Conservation (phyloP, 129 eudicot species). For the Chrysanthemum lavandulifolium region DNA sequence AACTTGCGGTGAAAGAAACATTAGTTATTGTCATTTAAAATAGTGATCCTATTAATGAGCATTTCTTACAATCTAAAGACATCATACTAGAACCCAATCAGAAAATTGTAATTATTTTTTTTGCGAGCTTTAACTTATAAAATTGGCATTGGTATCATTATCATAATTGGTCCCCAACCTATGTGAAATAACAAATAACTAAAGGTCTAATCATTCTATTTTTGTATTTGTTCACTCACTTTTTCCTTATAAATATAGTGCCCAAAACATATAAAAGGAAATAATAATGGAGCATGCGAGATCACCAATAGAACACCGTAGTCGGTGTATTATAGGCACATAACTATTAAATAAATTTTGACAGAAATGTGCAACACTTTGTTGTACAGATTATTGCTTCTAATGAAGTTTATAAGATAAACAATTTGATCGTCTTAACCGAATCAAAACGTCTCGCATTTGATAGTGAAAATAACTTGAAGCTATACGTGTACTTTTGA, state of each 20-base stretch:
- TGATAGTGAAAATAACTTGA: no score
- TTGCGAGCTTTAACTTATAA: background rate
- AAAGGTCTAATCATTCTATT: slow-evolving; percentile 20
- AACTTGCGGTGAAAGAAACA: background rate
- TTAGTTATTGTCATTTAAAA: background rate
- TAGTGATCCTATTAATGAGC: no score
- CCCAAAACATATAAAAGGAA: slow-evolving; percentile 22
- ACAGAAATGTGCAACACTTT: no score
- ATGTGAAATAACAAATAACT: slow-evolving; percentile 21
- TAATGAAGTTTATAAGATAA: no score
- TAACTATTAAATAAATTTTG: no score
- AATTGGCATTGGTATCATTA: slow-evolving; percentile 17
- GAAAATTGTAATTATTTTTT: background rate
- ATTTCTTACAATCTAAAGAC: slow-evolving; percentile 7
- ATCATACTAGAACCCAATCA: slow-evolving; percentile 8
- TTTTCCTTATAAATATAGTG: background rate
- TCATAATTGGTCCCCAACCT: slow-evolving; percentile 26
- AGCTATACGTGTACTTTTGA: no score
- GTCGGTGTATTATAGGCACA: no score
- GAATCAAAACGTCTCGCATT: no score
- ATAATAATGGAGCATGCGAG: slow-evolving; percentile 20
- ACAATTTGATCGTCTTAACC: no score
- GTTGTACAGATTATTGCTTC: no score
- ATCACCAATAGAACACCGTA: slow-evolving; percentile 12
- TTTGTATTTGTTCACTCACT: background rate